Evolutionary conservation across 306 rosid genomes (phyloP).

Genomic region (Dalbergia oliveri): DNA sequence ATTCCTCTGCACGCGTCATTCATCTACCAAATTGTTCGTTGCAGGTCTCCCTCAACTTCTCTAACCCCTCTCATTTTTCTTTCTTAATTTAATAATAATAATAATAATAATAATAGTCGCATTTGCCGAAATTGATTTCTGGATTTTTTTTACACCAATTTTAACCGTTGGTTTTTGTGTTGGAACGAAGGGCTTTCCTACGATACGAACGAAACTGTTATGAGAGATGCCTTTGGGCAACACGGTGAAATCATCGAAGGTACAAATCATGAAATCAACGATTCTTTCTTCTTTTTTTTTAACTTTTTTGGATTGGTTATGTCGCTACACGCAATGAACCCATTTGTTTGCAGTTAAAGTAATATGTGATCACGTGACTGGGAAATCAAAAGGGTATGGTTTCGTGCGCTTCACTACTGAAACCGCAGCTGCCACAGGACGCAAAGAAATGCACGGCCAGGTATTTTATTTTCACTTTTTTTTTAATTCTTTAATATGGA

Average conservation of each 20-base stretch:
- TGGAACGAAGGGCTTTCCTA: constrained; percentile 64
- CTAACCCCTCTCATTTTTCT: background rate
- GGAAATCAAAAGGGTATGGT: constrained; percentile 74
- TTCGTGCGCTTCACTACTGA: constrained; percentile 68
- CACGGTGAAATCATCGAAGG: constrained; percentile 76
- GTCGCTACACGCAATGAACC: background rate
- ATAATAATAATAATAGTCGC: background rate
- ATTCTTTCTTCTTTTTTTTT: background rate
- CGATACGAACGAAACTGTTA: constrained; percentile 73
- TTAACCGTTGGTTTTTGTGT: constrained; percentile 6
- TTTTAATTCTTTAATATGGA: too few species aligned
- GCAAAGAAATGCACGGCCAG: constrained; percentile 65
- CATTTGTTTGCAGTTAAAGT: constrained; percentile 57
- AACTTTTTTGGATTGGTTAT: too few species aligned
- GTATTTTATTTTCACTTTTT: constrained; percentile 17
- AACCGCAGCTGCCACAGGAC: constrained; percentile 59
- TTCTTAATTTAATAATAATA: background rate
- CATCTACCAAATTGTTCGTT: constrained; percentile 58
- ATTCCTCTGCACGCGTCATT: constrained; percentile 44
- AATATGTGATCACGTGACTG: constrained; percentile 68
- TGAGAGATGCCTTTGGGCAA: constrained; percentile 62
- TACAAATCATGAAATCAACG: constrained; percentile 15
- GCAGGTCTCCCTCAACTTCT: constrained; percentile 54
- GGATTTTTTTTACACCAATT: background rate
- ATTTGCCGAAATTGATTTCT: background rate